Percentiles rank a stretch among this genome's conserved stretches.
These are phyloP conservation scores for Irpex rosettiformis DNA, from an alignment of 1,284 basidiomycete species.

Conservation along the genomic window DNA sequence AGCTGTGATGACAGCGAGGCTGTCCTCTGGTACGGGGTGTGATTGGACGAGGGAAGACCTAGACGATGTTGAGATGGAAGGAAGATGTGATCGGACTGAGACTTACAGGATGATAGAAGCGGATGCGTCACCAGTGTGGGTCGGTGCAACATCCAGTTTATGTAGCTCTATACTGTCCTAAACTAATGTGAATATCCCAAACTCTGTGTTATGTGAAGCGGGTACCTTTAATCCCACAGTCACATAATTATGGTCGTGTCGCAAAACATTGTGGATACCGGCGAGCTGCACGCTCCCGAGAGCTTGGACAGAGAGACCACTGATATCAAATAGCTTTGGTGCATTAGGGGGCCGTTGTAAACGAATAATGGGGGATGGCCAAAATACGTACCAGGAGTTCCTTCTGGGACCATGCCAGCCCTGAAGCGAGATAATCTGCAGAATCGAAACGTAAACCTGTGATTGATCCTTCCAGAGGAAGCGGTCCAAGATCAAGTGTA, in stretches of 20 bases:
- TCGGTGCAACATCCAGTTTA: conserved; percentile 33
- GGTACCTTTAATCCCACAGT: conserved; percentile 38
- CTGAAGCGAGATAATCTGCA: conserved; percentile 26
- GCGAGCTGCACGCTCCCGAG: conserved; percentile 26
- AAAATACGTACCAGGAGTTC: conserved; percentile 38
- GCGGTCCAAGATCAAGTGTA: conserved; percentile 23
- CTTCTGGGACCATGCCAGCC: conserved; percentile 42
- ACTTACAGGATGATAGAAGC: conserved; percentile 19
- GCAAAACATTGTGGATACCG: conserved; percentile 33
- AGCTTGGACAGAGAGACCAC: conserved; percentile 25
- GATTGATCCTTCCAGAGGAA: conserved; percentile 29
- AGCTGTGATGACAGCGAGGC: conserved; percentile 12
- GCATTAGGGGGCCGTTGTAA: not conserved
- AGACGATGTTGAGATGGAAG: not conserved
- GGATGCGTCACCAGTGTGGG: conserved; percentile 14
- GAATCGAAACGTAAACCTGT: conserved; percentile 32
- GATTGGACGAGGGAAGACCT: conserved; percentile 18
- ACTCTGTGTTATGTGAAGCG: not conserved
- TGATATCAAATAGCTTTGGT: conserved; percentile 41
- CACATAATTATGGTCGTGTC: conserved; percentile 38
- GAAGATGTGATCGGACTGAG: not conserved
- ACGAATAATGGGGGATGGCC: no score
- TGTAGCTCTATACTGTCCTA: conserved; percentile 45
- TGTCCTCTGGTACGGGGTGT: conserved; percentile 12
- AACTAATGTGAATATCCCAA: not conserved